Evolutionary conservation across 129 eudicot species (phyloP).

Genomic region (Gnaphalium uliginosum): DNA sequence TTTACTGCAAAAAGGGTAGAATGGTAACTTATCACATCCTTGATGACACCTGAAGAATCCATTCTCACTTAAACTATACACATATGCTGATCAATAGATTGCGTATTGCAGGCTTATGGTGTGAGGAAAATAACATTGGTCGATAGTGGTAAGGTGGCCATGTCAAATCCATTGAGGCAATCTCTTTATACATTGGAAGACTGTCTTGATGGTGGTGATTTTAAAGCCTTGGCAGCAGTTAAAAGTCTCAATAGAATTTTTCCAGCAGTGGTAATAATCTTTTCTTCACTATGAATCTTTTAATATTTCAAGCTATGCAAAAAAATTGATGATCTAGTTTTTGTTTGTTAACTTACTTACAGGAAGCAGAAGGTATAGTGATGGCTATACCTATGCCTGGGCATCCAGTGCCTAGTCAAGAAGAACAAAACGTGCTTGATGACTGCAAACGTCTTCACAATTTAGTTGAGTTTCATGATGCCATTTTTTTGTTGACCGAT

Average conservation of each 20-base stretch:
- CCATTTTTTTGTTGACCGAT: slow-evolving; percentile 79
- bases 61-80: not conserved
- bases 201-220: slow-evolving; percentile 80
- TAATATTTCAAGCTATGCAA: not conserved
- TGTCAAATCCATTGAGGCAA: slow-evolving; percentile 96
- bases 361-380: slow-evolving; percentile 90
- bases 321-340: not conserved
- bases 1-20: slow-evolving; percentile 7
- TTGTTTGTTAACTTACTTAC: not conserved
- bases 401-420: slow-evolving; percentile 74
- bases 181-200: slow-evolving; percentile 79
- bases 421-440: slow-evolving; percentile 61
- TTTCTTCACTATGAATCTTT: not conserved
- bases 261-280: slow-evolving; percentile 69
- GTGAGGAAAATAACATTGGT: slow-evolving; percentile 78
- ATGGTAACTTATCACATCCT: slow-evolving; percentile 9
- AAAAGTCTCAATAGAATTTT: slow-evolving; percentile 58
- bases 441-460: slow-evolving; percentile 72
- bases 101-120: slow-evolving; percentile 78
- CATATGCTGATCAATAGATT: not conserved
- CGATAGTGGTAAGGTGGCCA: slow-evolving; percentile 91
- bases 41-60: not conserved
- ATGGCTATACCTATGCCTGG: slow-evolving; percentile 99
- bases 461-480: slow-evolving; percentile 83
- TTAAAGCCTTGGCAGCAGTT: slow-evolving; percentile 78